Evolutionary conservation across 23 red algal genomes (phyloP).

Genomic region (Cyanidium caldarium): DNA sequence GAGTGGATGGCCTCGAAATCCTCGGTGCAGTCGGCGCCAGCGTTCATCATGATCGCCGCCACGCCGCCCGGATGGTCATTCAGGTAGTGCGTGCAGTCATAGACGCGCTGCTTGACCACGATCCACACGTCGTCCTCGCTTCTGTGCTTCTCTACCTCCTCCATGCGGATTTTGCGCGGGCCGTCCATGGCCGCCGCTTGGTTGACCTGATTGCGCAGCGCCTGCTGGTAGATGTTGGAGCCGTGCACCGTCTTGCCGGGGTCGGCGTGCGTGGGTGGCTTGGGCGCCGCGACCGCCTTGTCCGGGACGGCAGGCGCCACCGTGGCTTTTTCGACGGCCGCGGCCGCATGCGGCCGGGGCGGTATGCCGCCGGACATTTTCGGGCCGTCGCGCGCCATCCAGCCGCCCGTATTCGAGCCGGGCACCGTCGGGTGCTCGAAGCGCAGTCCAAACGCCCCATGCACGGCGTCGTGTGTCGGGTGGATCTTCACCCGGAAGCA

Average conservation of each 20-base stretch:
- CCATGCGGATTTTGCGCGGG: background rate
- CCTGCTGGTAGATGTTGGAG: constrained; percentile 27
- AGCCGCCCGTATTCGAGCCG: constrained; percentile 53
- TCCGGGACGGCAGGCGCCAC: constrained; percentile 1
- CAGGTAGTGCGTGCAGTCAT: constrained; percentile 77
- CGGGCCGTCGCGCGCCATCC: constrained; percentile 21
- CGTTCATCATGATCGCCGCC: constrained; percentile 75
- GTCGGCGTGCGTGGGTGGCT: background rate
- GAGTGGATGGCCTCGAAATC: constrained; percentile 91
- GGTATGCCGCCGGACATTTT: background rate
- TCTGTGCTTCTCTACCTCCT: constrained; percentile 52
- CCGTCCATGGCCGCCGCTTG: background rate
- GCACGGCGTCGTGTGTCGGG: constrained; percentile 11
- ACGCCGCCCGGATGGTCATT: constrained; percentile 88
- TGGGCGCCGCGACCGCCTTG: constrained; percentile 20
- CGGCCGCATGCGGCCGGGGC: constrained; percentile 10
- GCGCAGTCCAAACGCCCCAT: constrained; percentile 35
- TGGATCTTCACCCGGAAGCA: constrained; percentile 66
- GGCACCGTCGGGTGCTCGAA: constrained; percentile 85
- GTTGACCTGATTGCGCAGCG: constrained; percentile 28
- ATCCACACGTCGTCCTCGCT: constrained; percentile 70
- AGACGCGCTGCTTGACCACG: constrained; percentile 73
- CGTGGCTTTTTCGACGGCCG: background rate
- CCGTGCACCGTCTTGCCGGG: constrained; percentile 19
- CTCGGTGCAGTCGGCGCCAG: constrained; percentile 62